Evolutionary conservation across 2,329 filamentous ascomycete species (phyloP), one percentile per base, ranked within the genome.

Genomic region (Magnaporthales sp.): DNA sequence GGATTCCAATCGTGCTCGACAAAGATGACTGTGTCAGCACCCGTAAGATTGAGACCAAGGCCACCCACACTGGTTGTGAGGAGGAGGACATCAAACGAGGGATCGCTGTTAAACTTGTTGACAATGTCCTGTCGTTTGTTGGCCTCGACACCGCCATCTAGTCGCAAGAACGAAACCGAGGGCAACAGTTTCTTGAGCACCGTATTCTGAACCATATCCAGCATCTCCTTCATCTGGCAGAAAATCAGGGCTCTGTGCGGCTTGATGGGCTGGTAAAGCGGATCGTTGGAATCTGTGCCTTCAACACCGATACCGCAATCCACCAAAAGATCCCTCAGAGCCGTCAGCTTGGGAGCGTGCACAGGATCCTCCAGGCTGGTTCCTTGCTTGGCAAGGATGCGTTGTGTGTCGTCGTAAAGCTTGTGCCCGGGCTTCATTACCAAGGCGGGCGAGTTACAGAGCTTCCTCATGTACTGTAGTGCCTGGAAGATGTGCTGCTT

Each of bases 1-100:
- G 95, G 95, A 76, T 99, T 99, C 95, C 95, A 99, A 78, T 99
- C 95, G 78, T 99, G 96, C 78, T 99, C 95, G 31, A 99, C 96
- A 74, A 99, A 99, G 72, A 99, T 99, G 77, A 99, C 95, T 0
- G 95, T 99, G 78, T 99, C 95, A 3, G 95, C 95, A 71, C 95
- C 95, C 0, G 95, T 99, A 70, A 99, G 81, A 77, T 99, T 99
- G 67, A 99, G 85, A 30, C 95, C 95, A 1, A 99, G 83, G 69
- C 95, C 95, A 76, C 95, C 95, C 62, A 99, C 95, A 73, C 91
- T 96, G 0, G 95, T 99, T 0, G 96, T 99, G 69, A 99, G 82
- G 7, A 99, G 86, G 62, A 99, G 81, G 58, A 95, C 93, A 74
- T 99, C 95, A 75, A 98, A 98, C 29, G 92, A 96, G 1, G 95